phyloP scores from a whole-genome alignment of 306 rosid genomes.

The Senna tora region DNA sequence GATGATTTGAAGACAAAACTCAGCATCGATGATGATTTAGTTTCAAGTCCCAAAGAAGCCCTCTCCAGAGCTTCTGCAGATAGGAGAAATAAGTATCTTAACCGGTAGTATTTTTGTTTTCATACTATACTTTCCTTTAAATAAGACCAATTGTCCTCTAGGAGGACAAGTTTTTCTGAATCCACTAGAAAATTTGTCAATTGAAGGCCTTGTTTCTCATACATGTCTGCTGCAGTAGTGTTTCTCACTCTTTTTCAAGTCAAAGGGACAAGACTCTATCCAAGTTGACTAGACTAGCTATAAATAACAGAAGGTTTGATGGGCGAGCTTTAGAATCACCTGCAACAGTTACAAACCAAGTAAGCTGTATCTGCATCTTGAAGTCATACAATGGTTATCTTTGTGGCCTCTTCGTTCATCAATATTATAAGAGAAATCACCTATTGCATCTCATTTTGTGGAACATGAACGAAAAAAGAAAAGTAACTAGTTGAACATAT shows the following conservation, averaged over 20 bases:
- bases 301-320: conserved; percentile 72
- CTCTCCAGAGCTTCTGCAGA: conserved; percentile 95
- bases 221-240: conserved; percentile 52
- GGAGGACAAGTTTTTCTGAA: conserved; percentile 15
- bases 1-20: conserved; percentile 88
- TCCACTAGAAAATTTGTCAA: conserved; percentile 6
- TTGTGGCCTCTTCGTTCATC: conserved; percentile 34
- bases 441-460: conserved; percentile 13
- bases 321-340: conserved; percentile 77
- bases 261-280: conserved; percentile 74
- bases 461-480: background rate
- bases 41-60: conserved; percentile 97
- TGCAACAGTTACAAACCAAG: conserved; percentile 69
- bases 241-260: conserved; percentile 73
- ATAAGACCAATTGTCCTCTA: background rate
- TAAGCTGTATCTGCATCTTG: conserved; percentile 40
- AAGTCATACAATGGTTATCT: conserved; percentile 21
- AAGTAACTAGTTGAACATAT: conserved; percentile 25
- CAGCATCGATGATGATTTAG: conserved; percentile 82
- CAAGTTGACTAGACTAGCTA: conserved; percentile 80
- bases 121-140: background rate
- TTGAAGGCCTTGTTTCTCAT: conserved; percentile 29
- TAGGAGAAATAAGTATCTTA: conserved; percentile 83
- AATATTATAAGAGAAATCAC: background rate
- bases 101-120: conserved; percentile 53